Evolutionary conservation across 2,329 filamentous ascomycete genomes (phyloP).

Genomic region (Hypoxylon sp.): DNA sequence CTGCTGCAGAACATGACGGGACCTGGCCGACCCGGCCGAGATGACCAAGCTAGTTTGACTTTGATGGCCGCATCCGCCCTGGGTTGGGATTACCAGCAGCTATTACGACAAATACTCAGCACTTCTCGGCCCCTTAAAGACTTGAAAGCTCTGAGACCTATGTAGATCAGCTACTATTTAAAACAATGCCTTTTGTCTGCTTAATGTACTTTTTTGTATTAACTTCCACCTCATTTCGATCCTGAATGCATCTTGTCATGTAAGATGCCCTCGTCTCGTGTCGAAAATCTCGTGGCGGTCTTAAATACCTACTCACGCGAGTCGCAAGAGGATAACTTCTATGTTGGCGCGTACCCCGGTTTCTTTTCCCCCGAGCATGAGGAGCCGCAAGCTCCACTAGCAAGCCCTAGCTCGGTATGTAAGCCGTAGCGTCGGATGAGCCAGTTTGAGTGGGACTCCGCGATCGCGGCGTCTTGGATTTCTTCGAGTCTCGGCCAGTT

Average conservation of each 20-base stretch:
- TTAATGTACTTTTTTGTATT: no score
- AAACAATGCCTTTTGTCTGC: no score
- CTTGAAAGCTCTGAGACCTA: conserved; percentile 34
- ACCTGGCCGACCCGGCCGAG: conserved; percentile 59
- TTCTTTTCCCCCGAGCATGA: not conserved
- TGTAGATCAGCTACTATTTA: no score
- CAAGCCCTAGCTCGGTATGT: not conserved
- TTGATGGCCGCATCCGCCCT: conserved; percentile 57
- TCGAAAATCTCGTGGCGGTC: conserved; percentile 27
- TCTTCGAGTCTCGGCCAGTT: not conserved
- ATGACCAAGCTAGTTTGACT: conserved; percentile 61
- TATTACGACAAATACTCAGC: conserved; percentile 10
- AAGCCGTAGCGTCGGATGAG: conserved; percentile 5
- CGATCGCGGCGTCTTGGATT: not conserved
- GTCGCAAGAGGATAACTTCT: not conserved
- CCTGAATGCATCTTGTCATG: no score
- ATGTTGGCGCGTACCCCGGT: not conserved
- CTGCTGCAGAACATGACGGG: conserved; percentile 49
- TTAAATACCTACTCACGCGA: not conserved
- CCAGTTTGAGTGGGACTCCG: not conserved
- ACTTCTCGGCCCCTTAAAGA: conserved; percentile 6
- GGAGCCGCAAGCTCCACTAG: not conserved
- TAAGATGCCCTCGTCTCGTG: no score
- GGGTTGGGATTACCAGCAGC: conserved; percentile 54
- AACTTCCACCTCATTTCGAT: no score